Base-by-base conservation (phyloP, 139 green algal genomes). In the Micractinium conductrix region DNA sequence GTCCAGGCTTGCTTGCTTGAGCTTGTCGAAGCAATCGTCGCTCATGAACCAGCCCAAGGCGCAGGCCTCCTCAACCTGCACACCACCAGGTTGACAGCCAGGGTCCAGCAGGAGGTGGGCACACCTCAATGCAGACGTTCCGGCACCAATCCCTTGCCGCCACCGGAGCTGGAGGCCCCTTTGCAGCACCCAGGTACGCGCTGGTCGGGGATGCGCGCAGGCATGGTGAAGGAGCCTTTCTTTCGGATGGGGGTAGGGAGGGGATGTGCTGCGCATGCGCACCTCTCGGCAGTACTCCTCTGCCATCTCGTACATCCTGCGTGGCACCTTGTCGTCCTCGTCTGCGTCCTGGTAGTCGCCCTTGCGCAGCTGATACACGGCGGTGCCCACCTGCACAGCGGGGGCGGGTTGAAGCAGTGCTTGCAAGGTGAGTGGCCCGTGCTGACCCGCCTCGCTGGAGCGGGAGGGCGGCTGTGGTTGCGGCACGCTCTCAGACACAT, bases 11-110 rank as follows among this genome's bases (percentile, higher is more conserved):
- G 22, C 38, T 24, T 75, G 24, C 69, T 75, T 37, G 24, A 75
- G 69, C 69, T 53, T 16, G 2, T n/a, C 69, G 24, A 75, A 75
- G 69, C 69, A 75, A 38, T 75, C 69, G 38, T 75, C 38, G 22
- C 69, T 22, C 69, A 75, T 45, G 69, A 75, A 75, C 69, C 69
- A 75, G 38, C 4, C 40, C 40, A 75, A 40, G 40, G 50, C 22
- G 69, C 69, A 75, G 16, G 19, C 69, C 10, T 50, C 69, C 69
- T 75, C 69, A 17, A 75, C 69, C 69, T 75, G 69, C 7, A 38
- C 1, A 10, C 5, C 10, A 16, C 16, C 17, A 1, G 63, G 53
- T 4, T 62, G 48, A 58, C 48, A 58, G 48, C 10, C 14, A 14
- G 48, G 14, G 16, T 58, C 12, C 48, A 58, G 48, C 48, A 58